A percentile compares a stretch with the other conserved stretches of the same genome.
These are phyloP conservation scores for Myxozyma geophila DNA, from an alignment of 805 yeast genomes.

Conservation along the genomic window DNA sequence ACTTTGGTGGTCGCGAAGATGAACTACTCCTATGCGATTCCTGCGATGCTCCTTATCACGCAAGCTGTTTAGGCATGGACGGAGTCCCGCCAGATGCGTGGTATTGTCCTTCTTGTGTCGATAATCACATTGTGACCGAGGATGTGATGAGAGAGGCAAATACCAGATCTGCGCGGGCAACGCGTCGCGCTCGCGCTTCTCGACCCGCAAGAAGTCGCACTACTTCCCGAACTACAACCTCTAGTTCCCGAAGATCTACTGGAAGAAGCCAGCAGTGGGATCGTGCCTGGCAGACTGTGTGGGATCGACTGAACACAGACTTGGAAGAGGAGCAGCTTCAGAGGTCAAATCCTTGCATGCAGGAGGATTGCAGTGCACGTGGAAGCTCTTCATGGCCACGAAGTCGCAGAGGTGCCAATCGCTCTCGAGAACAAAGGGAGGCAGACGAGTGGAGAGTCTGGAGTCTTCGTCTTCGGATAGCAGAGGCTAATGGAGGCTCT, in stretches of 20 bases:
- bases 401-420: neutral
- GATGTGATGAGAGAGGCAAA: conserved; percentile 26
- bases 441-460: conserved; percentile 27
- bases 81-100: conserved; percentile 42
- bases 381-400: neutral
- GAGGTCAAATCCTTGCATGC: neutral
- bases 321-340: conserved; percentile 3
- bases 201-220: conserved; percentile 4
- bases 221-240: neutral
- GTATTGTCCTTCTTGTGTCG: conserved; percentile 45
- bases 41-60: conserved; percentile 44
- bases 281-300: conserved; percentile 35
- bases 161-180: conserved; percentile 12
- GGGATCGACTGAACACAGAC: conserved; percentile 34
- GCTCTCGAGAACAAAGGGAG: conserved; percentile 11
- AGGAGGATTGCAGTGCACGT: neutral
- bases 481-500: conserved; percentile 28
- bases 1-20: conserved; percentile 40
- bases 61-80: conserved; percentile 43
- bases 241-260: neutral
- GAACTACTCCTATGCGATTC: conserved; percentile 43
- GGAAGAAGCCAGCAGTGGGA: conserved; percentile 25
- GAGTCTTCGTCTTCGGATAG: conserved; percentile 25
- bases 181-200: conserved; percentile 15
- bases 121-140: conserved; percentile 33